Base-by-base conservation (phyloP, 2,329 filamentous ascomycete genomes). In the Eutypella sp. region DNA sequence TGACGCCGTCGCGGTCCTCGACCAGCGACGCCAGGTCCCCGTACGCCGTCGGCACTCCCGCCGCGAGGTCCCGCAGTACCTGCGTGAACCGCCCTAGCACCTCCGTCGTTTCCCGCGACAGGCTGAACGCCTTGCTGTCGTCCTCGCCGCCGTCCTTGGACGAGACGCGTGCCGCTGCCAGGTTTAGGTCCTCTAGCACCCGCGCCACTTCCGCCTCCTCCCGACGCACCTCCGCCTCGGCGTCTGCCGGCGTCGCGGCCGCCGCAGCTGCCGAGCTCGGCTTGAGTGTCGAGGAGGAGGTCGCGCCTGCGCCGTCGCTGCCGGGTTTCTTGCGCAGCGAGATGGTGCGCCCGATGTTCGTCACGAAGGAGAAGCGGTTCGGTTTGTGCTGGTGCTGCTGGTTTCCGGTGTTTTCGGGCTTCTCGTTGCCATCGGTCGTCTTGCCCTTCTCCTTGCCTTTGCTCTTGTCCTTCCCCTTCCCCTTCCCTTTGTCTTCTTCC, bases 21-120 rank as follows among this genome's bases (percentile, higher is more conserved):
- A 85, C 66, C 19, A 85, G 74, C 13, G 62, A 58, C 3, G 73
- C 82, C n/a, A 99, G 83, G 63, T 99, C 93, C 60, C 86, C 78
- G 66, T 95, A 96, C 3, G 93, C 93, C 0, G 92, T 96, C 3
- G 93, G 93, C 2, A 89, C 93, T 50, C 93, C 93, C 62, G 90
- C 91, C 58, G 93, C 81, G 15, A 96, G 79, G 63, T 99, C 93
- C 63, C 92, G 93, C 61, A 99, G 86, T 27, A 96, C 84, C 46
- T 90, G 75, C 1, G 89, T 95, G 74, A 99, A 99, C 51, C 84
- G 82, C 44, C 82, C 79, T 42, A 96, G 79, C 24, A 96, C 77
- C 52, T 89, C 85, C 50, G 89, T 83, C 0, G 89, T 92, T 57
- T 95, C 90, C 48, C 82, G 79, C n/a, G 87, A 88, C 47, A 96